Percentiles rank a stretch among this genome's conserved stretches.
phyloP scores from a whole-genome alignment of 2,329 filamentous ascomycete species.

The Trichoderma polysporum region DNA sequence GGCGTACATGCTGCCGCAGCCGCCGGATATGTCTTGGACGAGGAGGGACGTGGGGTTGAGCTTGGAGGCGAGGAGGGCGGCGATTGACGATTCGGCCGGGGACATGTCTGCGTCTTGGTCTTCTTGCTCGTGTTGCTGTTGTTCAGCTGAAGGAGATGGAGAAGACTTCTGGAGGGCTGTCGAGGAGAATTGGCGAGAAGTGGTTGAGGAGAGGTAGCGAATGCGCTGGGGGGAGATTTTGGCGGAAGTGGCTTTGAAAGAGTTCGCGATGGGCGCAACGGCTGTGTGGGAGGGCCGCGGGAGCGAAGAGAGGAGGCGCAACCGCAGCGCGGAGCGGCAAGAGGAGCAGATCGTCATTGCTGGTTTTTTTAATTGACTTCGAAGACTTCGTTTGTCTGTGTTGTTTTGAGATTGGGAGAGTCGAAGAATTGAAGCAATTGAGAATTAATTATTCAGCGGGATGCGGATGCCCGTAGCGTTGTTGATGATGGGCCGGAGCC shows the following conservation, averaged over 20 bases:
- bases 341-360: conserved; percentile 24
- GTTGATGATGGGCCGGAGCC: conserved; percentile 11
- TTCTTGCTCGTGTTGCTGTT: neutral
- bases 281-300: neutral
- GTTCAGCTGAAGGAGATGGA: conserved; percentile 1
- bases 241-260: neutral
- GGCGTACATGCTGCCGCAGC: conserved; percentile 85
- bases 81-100: conserved; percentile 60
- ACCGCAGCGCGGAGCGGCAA: conserved; percentile 23
- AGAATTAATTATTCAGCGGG: conserved; percentile 19
- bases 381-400: neutral
- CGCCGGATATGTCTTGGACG: conserved; percentile 79
- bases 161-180: neutral
- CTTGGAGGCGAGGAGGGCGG: conserved; percentile 51
- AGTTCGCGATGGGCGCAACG: conserved; percentile 2
- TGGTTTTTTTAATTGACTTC: neutral
- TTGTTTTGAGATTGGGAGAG: neutral
- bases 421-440: too few species aligned
- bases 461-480: neutral
- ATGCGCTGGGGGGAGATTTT: neutral
- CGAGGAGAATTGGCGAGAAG: conserved; percentile 2
- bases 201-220: neutral
- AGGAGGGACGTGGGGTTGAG: conserved; percentile 53
- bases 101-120: conserved; percentile 34
- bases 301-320: neutral